These are phyloP conservation scores for Amanita fuliginea DNA, from an alignment of 768 basidiomycete species.

Conservation along the genomic window DNA sequence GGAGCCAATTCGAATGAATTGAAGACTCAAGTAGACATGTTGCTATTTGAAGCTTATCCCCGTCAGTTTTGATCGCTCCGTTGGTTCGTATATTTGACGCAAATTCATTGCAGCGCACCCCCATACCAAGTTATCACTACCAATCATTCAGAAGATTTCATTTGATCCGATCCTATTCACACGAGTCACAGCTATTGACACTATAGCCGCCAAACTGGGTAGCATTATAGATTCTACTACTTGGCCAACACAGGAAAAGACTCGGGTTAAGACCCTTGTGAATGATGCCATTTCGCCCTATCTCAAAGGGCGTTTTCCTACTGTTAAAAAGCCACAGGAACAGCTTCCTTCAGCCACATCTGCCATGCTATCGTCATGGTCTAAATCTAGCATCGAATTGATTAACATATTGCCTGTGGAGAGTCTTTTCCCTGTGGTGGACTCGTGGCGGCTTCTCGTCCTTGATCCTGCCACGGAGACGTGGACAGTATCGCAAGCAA, in stretches of 20 bases:
- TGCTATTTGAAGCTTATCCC: constrained; percentile 71
- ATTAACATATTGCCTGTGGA: constrained; percentile 33
- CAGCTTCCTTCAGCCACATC: constrained; percentile 21
- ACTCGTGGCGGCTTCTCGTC: constrained; percentile 72
- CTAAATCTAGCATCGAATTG: constrained; percentile 33
- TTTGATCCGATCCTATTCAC: constrained; percentile 68
- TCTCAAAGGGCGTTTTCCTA: constrained; percentile 47
- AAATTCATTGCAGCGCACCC: constrained; percentile 51
- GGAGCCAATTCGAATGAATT: constrained; percentile 65
- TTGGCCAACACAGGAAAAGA: constrained; percentile 21
- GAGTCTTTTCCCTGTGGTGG: constrained; percentile 70
- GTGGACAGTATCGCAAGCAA: constrained; percentile 31
- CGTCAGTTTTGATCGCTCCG: constrained; percentile 36
- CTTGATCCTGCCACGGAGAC: constrained; percentile 48
- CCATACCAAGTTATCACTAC: constrained; percentile 51
- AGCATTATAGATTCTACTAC: constrained; percentile 47
- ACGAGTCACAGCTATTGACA: constrained; percentile 60
- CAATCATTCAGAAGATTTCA: constrained; percentile 49
- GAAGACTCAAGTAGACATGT: constrained; percentile 58
- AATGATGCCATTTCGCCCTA: constrained; percentile 43
- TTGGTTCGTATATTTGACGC: neutral
- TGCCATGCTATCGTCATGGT: constrained; percentile 35
- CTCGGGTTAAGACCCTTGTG: constrained; percentile 40
- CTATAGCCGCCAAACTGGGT: constrained; percentile 47
- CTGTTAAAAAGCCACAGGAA: constrained; percentile 10